Conservation (phyloP, 345 rosid species). For the Camelina hispida region DNA sequence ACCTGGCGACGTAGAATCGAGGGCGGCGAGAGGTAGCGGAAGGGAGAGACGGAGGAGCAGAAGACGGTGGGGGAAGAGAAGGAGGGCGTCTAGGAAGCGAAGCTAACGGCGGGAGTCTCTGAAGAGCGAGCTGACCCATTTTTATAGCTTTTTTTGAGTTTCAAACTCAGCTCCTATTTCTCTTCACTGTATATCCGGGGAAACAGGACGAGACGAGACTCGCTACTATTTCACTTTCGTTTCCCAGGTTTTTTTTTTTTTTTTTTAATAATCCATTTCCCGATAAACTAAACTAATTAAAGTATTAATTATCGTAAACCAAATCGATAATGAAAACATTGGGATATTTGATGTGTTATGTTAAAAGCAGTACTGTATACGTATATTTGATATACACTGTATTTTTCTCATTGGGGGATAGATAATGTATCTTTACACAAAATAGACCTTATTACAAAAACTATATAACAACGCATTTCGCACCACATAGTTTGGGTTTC, state of each 20-base stretch:
- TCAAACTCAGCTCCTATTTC: conserved; percentile 30
- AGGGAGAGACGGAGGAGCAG: conserved; percentile 12
- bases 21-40: conserved; percentile 36
- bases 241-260: background rate
- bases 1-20: conserved; percentile 43
- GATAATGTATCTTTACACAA: background rate
- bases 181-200: conserved; percentile 12
- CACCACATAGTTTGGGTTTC: background rate
- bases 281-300: background rate
- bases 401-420: background rate
- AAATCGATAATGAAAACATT: background rate
- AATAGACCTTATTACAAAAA: conserved; percentile 25
- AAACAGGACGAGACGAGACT: conserved; percentile 37
- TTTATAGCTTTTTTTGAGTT: conserved; percentile 22
- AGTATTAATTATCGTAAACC: background rate
- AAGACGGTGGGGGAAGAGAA: conserved; percentile 34
- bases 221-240: background rate
- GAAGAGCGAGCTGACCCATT: conserved; percentile 50
- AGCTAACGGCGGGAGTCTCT: conserved; percentile 41
- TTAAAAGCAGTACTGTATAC: no score
- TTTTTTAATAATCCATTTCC: background rate
- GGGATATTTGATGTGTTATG: background rate
- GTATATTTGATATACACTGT: background rate
- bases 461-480: background rate
- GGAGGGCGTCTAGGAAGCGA: conserved; percentile 38